phyloP scores from a whole-genome alignment of 2,329 filamentous ascomycete genomes.

The Periconia sp. region DNA sequence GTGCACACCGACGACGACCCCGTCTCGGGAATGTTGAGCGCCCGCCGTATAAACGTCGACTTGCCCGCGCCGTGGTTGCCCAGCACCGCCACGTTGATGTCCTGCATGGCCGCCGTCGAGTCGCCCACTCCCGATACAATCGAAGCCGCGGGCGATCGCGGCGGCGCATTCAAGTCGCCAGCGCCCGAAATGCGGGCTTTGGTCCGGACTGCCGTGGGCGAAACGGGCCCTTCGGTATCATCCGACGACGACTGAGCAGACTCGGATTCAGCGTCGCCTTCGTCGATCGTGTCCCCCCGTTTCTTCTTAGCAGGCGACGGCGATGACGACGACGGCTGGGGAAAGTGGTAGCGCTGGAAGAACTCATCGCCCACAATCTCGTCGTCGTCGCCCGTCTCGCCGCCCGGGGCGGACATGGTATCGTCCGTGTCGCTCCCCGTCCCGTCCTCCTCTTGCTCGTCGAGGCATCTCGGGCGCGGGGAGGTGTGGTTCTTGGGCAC shows the following conservation, averaged over 20 bases:
- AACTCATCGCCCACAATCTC: constrained; percentile 44
- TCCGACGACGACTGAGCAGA: constrained; percentile 34
- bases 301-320: not conserved
- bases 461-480: constrained; percentile 17
- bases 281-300: constrained; percentile 15
- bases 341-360: constrained; percentile 46
- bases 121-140: constrained; percentile 31
- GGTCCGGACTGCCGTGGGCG: constrained; percentile 30
- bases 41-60: constrained; percentile 60
- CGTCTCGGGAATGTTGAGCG: constrained; percentile 55
- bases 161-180: constrained; percentile 16
- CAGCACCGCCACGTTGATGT: constrained; percentile 62
- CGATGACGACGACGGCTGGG: constrained; percentile 11
- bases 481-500: constrained; percentile 26
- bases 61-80: constrained; percentile 59
- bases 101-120: constrained; percentile 44
- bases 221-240: constrained; percentile 43
- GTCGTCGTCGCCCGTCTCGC: constrained; percentile 61
- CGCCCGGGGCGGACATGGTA: constrained; percentile 44
- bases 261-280: constrained; percentile 24
- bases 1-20: constrained; percentile 47
- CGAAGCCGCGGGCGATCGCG: constrained; percentile 22
- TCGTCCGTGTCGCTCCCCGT: constrained; percentile 42
- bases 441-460: constrained; percentile 19
- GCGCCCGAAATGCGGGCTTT: constrained; percentile 23